phyloP scores from a whole-genome alignment of 768 basidiomycete species.

The Macrolepiota albuminosa region DNA sequence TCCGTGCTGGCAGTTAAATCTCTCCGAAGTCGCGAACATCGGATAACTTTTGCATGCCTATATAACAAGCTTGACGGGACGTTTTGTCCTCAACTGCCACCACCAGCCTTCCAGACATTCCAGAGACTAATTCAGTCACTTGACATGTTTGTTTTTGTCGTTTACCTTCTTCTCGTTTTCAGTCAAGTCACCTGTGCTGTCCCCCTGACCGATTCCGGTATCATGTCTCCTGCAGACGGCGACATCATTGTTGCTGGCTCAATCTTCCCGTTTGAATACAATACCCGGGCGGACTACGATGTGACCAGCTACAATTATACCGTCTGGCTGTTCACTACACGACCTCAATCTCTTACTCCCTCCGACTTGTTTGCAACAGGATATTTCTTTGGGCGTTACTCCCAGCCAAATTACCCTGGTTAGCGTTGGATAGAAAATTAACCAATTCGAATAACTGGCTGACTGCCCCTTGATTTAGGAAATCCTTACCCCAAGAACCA shows the following conservation, averaged over 20 bases:
- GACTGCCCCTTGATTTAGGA: slow-evolving; percentile 18
- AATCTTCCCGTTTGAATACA: slow-evolving; percentile 36
- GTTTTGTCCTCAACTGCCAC: not conserved
- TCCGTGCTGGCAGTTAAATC: not conserved
- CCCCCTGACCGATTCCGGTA: slow-evolving; percentile 2
- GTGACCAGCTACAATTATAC: slow-evolving; percentile 36
- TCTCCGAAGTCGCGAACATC: not conserved
- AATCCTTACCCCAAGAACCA: slow-evolving; percentile 36
- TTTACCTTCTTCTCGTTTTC: not conserved
- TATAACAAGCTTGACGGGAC: not conserved
- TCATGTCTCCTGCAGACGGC: slow-evolving; percentile 22
- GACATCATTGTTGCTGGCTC: slow-evolving; percentile 34
- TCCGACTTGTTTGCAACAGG: slow-evolving; percentile 29
- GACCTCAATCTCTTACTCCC: slow-evolving; percentile 20
- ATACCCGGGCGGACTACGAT: slow-evolving; percentile 35
- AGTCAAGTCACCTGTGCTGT: not conserved
- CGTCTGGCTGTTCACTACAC: slow-evolving; percentile 33
- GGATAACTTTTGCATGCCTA: not conserved
- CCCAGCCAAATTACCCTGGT: slow-evolving; percentile 41
- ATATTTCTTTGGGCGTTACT: slow-evolving; percentile 40
- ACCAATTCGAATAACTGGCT: not conserved
- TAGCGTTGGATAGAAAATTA: not conserved
- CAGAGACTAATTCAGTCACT: not conserved
- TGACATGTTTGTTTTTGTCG: not conserved
- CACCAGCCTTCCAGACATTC: not conserved